Percentiles rank a stretch among this genome's conserved stretches.
Conservation (phyloP, 2,329 filamentous ascomycete genomes). For the Aspergillus floridensis region DNA sequence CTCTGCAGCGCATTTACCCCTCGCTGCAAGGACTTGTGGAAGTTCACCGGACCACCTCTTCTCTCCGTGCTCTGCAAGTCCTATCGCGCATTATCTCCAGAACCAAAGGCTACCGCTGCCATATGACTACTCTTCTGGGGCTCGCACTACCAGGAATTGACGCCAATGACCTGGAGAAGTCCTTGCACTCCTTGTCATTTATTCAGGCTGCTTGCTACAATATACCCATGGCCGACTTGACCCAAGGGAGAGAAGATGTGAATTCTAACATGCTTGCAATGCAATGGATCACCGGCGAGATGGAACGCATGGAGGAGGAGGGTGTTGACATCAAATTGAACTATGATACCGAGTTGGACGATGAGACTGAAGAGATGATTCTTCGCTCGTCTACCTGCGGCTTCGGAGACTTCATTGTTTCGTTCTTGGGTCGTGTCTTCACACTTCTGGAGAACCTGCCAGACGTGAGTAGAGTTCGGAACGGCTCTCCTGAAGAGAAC, state of each 20-base stretch:
- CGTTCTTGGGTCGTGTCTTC: constrained; percentile 90
- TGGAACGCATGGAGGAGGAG: constrained; percentile 88
- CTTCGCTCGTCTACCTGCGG: constrained; percentile 91
- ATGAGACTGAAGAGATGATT: constrained; percentile 83
- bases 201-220: constrained; percentile 96
- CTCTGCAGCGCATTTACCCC: constrained; percentile 92
- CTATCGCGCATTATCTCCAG: constrained; percentile 86
- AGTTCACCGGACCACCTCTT: constrained; percentile 93
- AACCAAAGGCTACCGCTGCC: constrained; percentile 93
- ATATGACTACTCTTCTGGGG: constrained; percentile 90
- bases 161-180: constrained; percentile 96
- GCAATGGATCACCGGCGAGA: constrained; percentile 90
- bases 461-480: constrained; percentile 81
- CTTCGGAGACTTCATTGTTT: constrained; percentile 87
- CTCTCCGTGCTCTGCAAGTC: constrained; percentile 86
- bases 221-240: constrained; percentile 84
- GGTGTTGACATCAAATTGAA: constrained; percentile 82
- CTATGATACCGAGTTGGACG: constrained; percentile 76
- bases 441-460: constrained; percentile 92
- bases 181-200: constrained; percentile 87
- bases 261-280: constrained; percentile 76
- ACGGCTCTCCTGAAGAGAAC: constrained; percentile 91
- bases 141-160: constrained; percentile 93
- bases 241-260: constrained; percentile 64
- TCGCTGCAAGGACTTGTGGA: constrained; percentile 95